Evolutionary conservation across 1,139 yeast genomes (phyloP).

Genomic region (Keqinozyma sinolaborantium): DNA sequence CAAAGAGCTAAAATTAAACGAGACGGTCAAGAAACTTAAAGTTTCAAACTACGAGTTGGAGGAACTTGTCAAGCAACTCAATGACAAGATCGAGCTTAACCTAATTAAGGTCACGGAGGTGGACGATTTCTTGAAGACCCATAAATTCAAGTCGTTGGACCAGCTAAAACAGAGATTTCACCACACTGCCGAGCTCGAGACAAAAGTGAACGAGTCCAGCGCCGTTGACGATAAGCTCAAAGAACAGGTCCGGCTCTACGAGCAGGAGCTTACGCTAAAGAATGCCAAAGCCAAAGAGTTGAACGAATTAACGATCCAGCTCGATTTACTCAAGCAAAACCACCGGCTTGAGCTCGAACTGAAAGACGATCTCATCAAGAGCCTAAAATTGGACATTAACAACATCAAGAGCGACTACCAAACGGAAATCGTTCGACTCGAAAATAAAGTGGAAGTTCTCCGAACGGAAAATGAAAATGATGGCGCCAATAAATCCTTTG

Average conservation of each 20-base stretch:
- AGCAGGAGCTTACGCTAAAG: slow-evolving; percentile 32
- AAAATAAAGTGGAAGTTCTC: slow-evolving; percentile 44
- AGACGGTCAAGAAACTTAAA: slow-evolving; percentile 61
- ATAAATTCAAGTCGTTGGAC: slow-evolving; percentile 23
- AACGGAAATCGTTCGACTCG: slow-evolving; percentile 47
- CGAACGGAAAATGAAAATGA: slow-evolving; percentile 24
- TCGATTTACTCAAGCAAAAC: slow-evolving; percentile 39
- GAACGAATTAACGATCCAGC: slow-evolving; percentile 36
- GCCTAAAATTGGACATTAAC: slow-evolving; percentile 23
- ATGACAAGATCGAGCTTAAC: slow-evolving; percentile 28
- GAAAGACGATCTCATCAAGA: slow-evolving; percentile 22
- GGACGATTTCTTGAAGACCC: slow-evolving; percentile 26
- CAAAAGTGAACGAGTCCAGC: slow-evolving; percentile 1
- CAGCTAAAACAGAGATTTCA: slow-evolving; percentile 20
- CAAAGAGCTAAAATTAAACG: slow-evolving; percentile 69
- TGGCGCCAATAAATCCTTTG: slow-evolving; percentile 8
- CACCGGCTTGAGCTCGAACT: slow-evolving; percentile 28
- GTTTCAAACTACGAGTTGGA: slow-evolving; percentile 45
- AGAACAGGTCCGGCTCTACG: slow-evolving; percentile 20
- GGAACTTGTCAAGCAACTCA: slow-evolving; percentile 30
- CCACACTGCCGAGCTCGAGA: slow-evolving; percentile 12
- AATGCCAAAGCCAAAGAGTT: slow-evolving; percentile 28
- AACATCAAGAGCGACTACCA: slow-evolving; percentile 33
- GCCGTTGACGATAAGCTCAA: slow-evolving; percentile 16
- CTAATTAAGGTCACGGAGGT: slow-evolving; percentile 26